Evolutionary conservation across 352 stramenopile species (phyloP), one percentile per base, ranked within the genome.

Genomic region (Phytopythium sindhum): DNA sequence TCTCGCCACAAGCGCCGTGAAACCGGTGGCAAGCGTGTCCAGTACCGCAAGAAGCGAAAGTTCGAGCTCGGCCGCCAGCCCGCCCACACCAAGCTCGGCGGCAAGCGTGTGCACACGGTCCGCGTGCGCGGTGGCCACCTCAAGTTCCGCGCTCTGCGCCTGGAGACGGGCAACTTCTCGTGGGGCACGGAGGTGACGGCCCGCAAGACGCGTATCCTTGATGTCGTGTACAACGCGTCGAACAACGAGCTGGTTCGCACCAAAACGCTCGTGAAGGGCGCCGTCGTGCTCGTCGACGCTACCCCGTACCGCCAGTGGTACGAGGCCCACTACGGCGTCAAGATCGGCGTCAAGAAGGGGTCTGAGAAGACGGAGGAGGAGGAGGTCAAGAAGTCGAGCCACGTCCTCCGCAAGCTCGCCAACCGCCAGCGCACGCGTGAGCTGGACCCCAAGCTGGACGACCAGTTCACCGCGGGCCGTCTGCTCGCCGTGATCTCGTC

Each of bases 231-330:
- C 97, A 99, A 99, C 84, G 95, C 97, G 56, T 99, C 97, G 71
- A 99, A 99, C 96, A 99, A 99, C 90, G 98, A 99, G 78, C 90
- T 99, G 68, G 98, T 99, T 65, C 96, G 98, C 83, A 99, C 98
- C 73, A 99, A 99, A 93, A 99, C 98, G 33, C 84, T 99, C 35
- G 98, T 99, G 55, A 99, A 99, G 93, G 97, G 97, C 72, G 89
- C 92, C 64, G 98, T 99, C 67, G 90, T 99, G 56, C 73, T 98
- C 53, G 96, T 99, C 57, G 98, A 99, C 89, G 97, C 97, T 45
- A 97, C 98, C 35, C 97, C 98, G 44, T 99, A 99, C 95, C 97
- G 98, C 78, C 86, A 98, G 68, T 99, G 97, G 97, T 99, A 99
- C 80, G 97, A 99, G 77, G 87, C 87, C 60, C 97, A 99, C 93